Evolutionary conservation across 1,284 basidiomycete species (phyloP), one percentile per base, ranked within the genome.

Genomic region (Rhodotorula sp.): DNA sequence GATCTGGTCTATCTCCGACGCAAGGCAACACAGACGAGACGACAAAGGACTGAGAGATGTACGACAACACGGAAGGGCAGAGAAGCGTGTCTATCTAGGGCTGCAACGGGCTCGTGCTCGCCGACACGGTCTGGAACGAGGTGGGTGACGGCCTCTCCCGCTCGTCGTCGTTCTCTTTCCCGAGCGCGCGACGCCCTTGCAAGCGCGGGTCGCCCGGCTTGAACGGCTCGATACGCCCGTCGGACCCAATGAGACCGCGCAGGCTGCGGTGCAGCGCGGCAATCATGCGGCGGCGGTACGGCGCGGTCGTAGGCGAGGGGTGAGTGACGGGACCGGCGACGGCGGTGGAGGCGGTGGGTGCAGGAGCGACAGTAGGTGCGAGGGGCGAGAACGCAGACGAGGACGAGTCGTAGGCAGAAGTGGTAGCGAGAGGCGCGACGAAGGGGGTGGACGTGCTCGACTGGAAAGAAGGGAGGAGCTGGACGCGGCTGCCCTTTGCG

Each of bases 91-190:
- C 34, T 34, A 5, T 34, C 34, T 34, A 25, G 23, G 0, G 3
- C 1, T 0, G 17, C 21, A 14, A 45, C 7, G 48, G 49, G 34
- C 54, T 44, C 41, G 54, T 25, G 19, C 46, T 67, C 16, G 59
- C 59, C 46, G 48, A 61, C 7, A 67, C 66, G 17, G 66, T 67
- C 19, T 54, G 27, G 34, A 67, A 67, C 5, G 66, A 61, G 13
- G 25, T 42, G 17, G 66, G 66, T 9, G 58, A 61, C 5, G 27
- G 8, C 55, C 34, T 21, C 54, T 13, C 14, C 13, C 34, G 25
- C 34, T 4, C 52, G n/a, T 12, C 53, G 12, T 48, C n/a, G 45
- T 50, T 55, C 46, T 50, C 59, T 46, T 61, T 57, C 53, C 46
- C 41, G 23, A 65, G 55, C 23, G 64, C 23, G 48, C n/a, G 23